Base-by-base conservation (phyloP, 2,329 filamentous ascomycete genomes). In the Penicillium sp. region DNA sequence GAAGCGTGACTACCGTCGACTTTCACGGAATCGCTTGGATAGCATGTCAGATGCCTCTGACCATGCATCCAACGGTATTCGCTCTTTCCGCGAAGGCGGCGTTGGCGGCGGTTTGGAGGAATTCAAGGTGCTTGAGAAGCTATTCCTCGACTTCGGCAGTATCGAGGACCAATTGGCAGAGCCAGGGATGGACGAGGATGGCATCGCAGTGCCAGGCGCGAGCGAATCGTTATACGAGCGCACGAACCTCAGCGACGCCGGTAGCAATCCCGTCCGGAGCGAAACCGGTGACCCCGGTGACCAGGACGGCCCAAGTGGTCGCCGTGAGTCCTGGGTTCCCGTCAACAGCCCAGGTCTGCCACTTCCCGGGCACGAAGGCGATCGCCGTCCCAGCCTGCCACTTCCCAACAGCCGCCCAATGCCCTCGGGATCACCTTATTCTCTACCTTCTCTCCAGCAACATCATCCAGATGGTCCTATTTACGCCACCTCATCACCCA, bases 281-380 rank as follows among this genome's bases (percentile, higher is more conserved):
- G 69, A 72, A 16, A 52, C 68, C 1, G 68, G 67, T 1, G 69
- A 71, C 12, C 50, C 50, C 6, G 41, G 55, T 8, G 70, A 72
- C 5, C 55, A 57, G 29, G 68, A 69, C 16, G 64, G 68, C 9
- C 62, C 59, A 11, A 56, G 61, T 27, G 62, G 59, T 14, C 66
- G 69, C 36, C 69, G 70, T n/a, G 70, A 73, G 41, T 70, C 70
- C 3, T 73, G 71, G 70, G 65, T 72, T 0, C 64, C 70, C 0
- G 57, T 74, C 49, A 73, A 73, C 56, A 70, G 63, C 43, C 64
- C 67, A 3, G 64, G 64, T 3, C 50, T 69, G 34, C 63, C 66
- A 9, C 55, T 64, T 4, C 60, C 66, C 10, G 55, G 58, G 10
- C 63, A 64, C 8, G 67, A 70, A 18, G 59, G 60, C 2, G 67